These are phyloP conservation scores for Trichoderma sp. DNA, from an alignment of 2,329 filamentous ascomycete genomes.

Conservation along the genomic window DNA sequence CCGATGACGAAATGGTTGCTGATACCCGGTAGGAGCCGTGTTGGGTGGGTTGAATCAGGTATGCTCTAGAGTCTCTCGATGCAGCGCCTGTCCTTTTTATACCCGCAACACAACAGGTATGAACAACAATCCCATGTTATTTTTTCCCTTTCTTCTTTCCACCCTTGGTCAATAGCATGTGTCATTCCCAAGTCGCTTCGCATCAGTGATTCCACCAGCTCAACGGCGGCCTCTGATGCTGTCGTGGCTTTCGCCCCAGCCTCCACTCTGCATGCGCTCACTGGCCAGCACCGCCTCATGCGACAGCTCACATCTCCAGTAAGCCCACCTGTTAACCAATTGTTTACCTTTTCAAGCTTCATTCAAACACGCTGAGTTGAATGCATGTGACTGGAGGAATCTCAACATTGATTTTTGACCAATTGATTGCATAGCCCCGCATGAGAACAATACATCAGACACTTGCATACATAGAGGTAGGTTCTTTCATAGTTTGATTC, in stretches of 20 bases:
- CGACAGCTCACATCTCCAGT: constrained; percentile 1
- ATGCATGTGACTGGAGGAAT: background rate
- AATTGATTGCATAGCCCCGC: background rate
- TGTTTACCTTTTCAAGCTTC: background rate
- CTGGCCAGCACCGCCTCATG: constrained; percentile 15
- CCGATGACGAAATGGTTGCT: constrained; percentile 7
- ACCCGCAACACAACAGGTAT: background rate
- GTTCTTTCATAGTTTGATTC: no score
- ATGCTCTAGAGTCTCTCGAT: background rate
- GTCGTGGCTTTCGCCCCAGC: constrained; percentile 15
- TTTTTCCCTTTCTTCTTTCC: background rate
- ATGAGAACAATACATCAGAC: background rate
- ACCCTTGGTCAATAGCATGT: background rate
- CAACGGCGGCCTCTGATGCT: constrained; percentile 9
- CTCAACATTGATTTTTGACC: background rate
- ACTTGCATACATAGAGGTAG: no score
- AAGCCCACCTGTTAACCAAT: background rate
- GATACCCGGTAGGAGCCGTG: background rate
- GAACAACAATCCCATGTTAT: background rate
- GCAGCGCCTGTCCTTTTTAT: background rate
- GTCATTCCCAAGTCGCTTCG: background rate
- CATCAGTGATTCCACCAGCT: background rate
- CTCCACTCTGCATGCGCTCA: constrained; percentile 15
- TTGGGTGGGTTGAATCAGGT: background rate
- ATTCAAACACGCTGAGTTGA: background rate